Conservation (phyloP, 2,329 filamentous ascomycete genomes). For the Pochonia chlamydosporia region DNA sequence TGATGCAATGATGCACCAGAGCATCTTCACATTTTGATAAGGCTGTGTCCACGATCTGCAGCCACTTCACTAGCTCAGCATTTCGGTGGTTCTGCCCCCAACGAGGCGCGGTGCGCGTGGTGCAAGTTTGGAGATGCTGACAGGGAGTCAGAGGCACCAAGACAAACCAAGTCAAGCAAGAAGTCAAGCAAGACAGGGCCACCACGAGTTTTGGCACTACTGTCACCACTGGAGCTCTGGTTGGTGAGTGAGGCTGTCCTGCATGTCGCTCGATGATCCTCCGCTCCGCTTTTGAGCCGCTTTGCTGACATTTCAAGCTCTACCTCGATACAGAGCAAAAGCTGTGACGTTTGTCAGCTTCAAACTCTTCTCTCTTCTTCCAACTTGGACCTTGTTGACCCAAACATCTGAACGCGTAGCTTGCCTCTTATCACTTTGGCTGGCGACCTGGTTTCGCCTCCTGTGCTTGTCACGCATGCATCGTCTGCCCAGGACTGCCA, state of each 20-base stretch:
- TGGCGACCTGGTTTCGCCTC: not conserved
- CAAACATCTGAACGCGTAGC: not conserved
- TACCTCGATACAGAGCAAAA: not conserved
- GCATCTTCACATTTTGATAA: not conserved
- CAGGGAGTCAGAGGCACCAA: not conserved
- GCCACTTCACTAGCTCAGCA: not conserved
- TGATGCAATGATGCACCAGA: no score
- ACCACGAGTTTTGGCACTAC: not conserved
- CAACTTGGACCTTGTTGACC: no score
- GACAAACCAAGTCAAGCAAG: not conserved
- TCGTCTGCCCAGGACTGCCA: not conserved
- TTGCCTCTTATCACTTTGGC: not conserved
- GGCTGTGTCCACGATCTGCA: not conserved
- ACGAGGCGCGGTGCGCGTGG: not conserved
- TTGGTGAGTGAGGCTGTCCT: slow-evolving; percentile 1
- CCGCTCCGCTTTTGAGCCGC: not conserved
- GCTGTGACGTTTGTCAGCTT: not conserved
- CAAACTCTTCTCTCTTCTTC: not conserved
- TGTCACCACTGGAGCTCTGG: not conserved
- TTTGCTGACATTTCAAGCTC: slow-evolving; percentile 2
- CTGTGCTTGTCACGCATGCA: not conserved
- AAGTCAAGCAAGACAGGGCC: no score
- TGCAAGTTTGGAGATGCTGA: not conserved
- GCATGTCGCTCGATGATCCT: not conserved
- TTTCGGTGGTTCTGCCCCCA: not conserved